These are phyloP conservation scores for Naganishia sp. DNA, from an alignment of 1,284 basidiomycete genomes.

Conservation along the genomic window DNA sequence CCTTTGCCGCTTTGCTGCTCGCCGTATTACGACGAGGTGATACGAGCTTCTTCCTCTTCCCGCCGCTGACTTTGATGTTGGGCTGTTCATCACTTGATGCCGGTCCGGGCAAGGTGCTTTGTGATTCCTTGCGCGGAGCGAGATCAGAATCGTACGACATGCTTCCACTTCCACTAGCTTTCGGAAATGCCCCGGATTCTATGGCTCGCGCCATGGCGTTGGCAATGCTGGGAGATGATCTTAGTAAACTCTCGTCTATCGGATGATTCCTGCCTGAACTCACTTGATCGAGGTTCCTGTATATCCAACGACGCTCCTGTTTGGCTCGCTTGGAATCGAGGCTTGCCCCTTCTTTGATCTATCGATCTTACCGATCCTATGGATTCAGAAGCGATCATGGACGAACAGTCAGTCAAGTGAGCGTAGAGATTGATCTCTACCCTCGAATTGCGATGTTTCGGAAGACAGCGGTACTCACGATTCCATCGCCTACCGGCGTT, in stretches of 20 bases:
- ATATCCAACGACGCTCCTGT: slow-evolving; percentile 15
- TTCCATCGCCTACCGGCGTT: slow-evolving; percentile 9
- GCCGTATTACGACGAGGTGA: neutral
- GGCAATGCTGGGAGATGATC: slow-evolving; percentile 4
- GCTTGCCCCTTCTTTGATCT: neutral
- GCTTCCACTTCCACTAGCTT: slow-evolving; percentile 1
- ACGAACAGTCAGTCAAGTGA: neutral
- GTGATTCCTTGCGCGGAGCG: slow-evolving; percentile 13
- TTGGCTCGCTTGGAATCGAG: neutral
- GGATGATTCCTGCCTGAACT: neutral
- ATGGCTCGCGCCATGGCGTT: slow-evolving; percentile 27
- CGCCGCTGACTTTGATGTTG: slow-evolving; percentile 22
- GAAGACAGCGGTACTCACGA: neutral
- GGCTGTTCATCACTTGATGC: slow-evolving; percentile 5
- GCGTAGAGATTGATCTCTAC: neutral
- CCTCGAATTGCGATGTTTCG: too few species aligned
- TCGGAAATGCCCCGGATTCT: slow-evolving; percentile 3
- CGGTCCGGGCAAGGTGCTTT: neutral
- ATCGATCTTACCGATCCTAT: slow-evolving; percentile 2
- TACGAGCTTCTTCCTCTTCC: slow-evolving; percentile 18
- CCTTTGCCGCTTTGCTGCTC: neutral
- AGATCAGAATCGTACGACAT: slow-evolving; percentile 10
- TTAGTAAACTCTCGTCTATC: too few species aligned
- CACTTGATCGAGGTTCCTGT: slow-evolving; percentile 25
- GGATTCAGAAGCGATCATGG: neutral